These are phyloP conservation scores for Hyaloperonospora brassicae DNA, from an alignment of 352 stramenopile genomes.

Conservation along the genomic window DNA sequence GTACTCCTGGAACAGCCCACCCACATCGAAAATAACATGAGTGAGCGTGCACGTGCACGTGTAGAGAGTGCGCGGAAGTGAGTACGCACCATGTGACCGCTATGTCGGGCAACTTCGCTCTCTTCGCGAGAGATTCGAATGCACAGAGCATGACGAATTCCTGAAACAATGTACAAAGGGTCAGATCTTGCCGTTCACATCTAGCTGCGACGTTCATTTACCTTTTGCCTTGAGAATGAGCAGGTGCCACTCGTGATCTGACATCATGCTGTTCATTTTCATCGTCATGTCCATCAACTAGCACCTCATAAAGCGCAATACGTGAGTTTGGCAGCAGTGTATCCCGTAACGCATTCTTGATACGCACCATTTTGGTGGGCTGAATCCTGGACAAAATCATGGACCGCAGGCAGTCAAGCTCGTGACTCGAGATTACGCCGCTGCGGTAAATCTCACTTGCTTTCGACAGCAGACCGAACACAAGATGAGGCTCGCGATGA, in stretches of 20 bases:
- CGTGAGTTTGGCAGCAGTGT: constrained; percentile 4
- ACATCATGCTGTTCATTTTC: constrained; percentile 81
- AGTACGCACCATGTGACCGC: constrained; percentile 56
- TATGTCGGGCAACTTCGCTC: constrained; percentile 38
- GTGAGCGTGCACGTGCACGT: background rate
- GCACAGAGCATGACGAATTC: constrained; percentile 69
- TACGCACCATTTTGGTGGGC: constrained; percentile 68
- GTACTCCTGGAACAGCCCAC: constrained; percentile 51
- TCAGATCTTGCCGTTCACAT: constrained; percentile 4
- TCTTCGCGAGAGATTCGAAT: constrained; percentile 73
- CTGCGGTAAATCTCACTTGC: constrained; percentile 78
- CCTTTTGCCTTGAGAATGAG: constrained; percentile 78
- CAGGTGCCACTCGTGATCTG: constrained; percentile 81
- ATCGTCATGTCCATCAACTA: constrained; percentile 78
- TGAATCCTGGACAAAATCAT: constrained; percentile 78
- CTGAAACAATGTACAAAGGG: constrained; percentile 17
- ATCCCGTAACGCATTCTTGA: no score
- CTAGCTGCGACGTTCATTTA: constrained; percentile 4
- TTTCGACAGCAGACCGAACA: constrained; percentile 77
- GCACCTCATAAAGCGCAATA: background rate
- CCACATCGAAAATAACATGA: constrained; percentile 3
- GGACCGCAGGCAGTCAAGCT: constrained; percentile 64
- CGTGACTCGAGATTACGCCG: constrained; percentile 70
- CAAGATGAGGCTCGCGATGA: constrained; percentile 70
- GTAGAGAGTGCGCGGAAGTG: background rate